Evolutionary conservation across 441 rosid species (phyloP).

Genomic region (Biscutella laevigata): DNA sequence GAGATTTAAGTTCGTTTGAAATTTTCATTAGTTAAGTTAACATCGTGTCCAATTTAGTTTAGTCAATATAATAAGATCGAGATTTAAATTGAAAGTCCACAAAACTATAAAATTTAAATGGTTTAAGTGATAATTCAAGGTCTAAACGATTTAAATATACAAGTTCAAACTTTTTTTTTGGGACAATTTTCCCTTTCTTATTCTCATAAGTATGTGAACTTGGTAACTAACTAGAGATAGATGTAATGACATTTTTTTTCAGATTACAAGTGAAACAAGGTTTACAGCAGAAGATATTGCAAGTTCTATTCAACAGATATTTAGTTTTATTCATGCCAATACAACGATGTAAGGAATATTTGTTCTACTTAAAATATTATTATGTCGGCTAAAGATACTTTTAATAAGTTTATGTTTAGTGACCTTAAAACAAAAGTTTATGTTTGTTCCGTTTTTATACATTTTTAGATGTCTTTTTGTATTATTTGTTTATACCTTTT

Average conservation of each 20-base stretch:
- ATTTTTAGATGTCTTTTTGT: neutral
- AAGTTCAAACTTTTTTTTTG: too few relatives aligned
- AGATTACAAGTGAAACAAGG: slow-evolving; percentile 60
- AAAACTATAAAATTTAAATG: too few relatives aligned
- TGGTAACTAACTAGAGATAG: neutral
- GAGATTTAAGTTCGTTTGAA: too few relatives aligned
- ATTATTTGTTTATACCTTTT: slow-evolving; percentile 6
- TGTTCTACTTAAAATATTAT: neutral
- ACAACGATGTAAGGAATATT: slow-evolving; percentile 27
- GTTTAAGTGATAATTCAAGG: too few relatives aligned
- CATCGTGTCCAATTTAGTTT: too few relatives aligned
- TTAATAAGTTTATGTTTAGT: neutral
- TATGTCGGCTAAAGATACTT: slow-evolving; percentile 1
- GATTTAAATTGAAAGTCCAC: too few relatives aligned
- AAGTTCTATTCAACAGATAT: slow-evolving; percentile 75
- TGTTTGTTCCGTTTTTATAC: slow-evolving; percentile 7
- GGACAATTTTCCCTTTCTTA: too few relatives aligned
- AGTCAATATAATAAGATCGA: too few relatives aligned
- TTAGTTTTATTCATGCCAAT: slow-evolving; percentile 75
- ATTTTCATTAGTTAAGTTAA: too few relatives aligned
- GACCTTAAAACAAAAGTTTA: neutral
- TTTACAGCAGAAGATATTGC: slow-evolving; percentile 86
- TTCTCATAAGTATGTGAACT: neutral
- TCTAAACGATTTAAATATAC: too few relatives aligned
- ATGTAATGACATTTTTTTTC: slow-evolving; percentile 16